Evolutionary conservation across 352 stramenopile genomes (phyloP).

Genomic region (Phytopythium litorale): DNA sequence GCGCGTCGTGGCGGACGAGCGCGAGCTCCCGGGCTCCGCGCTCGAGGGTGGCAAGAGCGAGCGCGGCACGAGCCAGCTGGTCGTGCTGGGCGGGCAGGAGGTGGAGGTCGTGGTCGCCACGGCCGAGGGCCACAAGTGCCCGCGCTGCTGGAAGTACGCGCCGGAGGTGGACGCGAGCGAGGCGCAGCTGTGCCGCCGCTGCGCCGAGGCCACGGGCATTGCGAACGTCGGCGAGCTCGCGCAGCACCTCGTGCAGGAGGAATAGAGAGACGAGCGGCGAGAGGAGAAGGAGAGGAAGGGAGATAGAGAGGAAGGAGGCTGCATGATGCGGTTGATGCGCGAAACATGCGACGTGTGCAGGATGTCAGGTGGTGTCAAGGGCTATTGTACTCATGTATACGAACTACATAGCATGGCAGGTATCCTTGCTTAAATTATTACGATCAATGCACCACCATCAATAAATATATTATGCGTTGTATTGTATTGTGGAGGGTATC

Average conservation of each 20-base stretch:
- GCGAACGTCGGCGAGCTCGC: constrained; percentile 44
- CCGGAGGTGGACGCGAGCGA: constrained; percentile 48
- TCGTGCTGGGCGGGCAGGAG: constrained; percentile 25
- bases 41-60: constrained; percentile 29
- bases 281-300: background rate
- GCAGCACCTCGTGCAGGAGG: constrained; percentile 36
- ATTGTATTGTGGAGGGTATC: background rate
- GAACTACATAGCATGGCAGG: no score
- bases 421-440: no score
- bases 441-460: no score
- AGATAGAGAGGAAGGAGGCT: no score
- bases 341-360: no score
- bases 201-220: constrained; percentile 42
- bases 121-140: constrained; percentile 80
- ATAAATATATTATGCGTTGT: background rate
- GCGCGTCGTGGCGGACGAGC: constrained; percentile 27
- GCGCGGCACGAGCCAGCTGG: constrained; percentile 24
- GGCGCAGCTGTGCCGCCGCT: constrained; percentile 53
- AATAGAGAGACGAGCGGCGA: constrained; percentile 4
- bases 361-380: no score
- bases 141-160: constrained; percentile 86
- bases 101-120: constrained; percentile 53
- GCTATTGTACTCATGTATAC: no score
- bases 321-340: no score
- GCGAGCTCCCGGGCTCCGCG: constrained; percentile 20